Percentiles rank a stretch among this genome's conserved stretches.
phyloP scores from a whole-genome alignment of 371 early-diverging fungal species.

The Apophysomyces variabilis region DNA sequence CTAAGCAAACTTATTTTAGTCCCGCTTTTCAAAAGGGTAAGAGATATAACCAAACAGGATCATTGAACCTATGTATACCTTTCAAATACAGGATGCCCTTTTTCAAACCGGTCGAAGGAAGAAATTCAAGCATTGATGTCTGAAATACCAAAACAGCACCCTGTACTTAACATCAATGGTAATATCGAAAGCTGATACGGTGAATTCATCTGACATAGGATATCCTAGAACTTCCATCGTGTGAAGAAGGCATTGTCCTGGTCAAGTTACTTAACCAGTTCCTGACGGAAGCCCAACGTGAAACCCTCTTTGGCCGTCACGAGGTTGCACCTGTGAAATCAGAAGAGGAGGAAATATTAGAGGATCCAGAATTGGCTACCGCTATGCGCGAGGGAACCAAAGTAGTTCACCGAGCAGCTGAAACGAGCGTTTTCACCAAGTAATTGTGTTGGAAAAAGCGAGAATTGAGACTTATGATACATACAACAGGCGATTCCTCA shows the following conservation, averaged over 20 bases:
- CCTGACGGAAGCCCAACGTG: constrained; percentile 31
- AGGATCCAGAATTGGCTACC: constrained; percentile 40
- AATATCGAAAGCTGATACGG: neutral
- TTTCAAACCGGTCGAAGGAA: constrained; percentile 43
- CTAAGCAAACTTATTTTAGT: constrained; percentile 21
- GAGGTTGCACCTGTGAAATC: constrained; percentile 6
- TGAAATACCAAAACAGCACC: constrained; percentile 48
- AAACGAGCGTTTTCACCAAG: constrained; percentile 59
- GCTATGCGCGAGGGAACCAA: constrained; percentile 60
- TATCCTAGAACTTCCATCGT: constrained; percentile 38
- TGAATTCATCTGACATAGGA: neutral
- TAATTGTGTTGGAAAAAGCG: neutral
- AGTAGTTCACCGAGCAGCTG: constrained; percentile 55
- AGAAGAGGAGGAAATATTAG: constrained; percentile 18
- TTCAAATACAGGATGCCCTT: constrained; percentile 44
- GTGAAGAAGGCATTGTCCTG: constrained; percentile 42
- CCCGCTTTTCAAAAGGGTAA: constrained; percentile 55
- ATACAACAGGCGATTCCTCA: constrained; percentile 35
- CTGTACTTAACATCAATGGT: constrained; percentile 43
- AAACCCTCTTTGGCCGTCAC: constrained; percentile 18
- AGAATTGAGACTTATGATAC: neutral
- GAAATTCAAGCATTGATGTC: constrained; percentile 37
- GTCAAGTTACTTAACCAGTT: constrained; percentile 46
- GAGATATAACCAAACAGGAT: neutral
- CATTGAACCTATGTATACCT: neutral